Evolutionary conservation across 257 asterid genomes (phyloP).

Genomic region (Apocynum venetum): DNA sequence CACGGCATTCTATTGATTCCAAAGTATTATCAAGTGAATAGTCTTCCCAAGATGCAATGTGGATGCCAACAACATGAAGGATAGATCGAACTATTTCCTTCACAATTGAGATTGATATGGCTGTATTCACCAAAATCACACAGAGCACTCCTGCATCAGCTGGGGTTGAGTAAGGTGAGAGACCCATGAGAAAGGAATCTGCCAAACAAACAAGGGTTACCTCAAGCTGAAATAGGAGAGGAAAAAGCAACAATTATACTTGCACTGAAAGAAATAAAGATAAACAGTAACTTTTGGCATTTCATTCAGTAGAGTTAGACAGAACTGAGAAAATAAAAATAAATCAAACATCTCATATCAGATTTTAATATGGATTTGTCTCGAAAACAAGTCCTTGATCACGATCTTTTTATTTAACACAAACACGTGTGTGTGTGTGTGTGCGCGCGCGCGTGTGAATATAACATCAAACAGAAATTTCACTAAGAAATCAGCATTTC

Average conservation of each 20-base stretch:
- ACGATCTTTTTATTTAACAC: not conserved
- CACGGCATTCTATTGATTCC: conserved; percentile 38
- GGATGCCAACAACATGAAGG: conserved; percentile 67
- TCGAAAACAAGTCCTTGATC: not conserved
- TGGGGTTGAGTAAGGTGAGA: conserved; percentile 74
- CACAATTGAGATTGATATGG: conserved; percentile 68
- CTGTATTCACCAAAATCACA: conserved; percentile 76
- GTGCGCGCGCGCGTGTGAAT: too few relatives aligned
- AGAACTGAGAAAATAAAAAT: not conserved
- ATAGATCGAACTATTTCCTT: conserved; percentile 70
- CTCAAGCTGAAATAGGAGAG: not conserved
- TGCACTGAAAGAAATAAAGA: not conserved
- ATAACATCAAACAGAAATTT: too few relatives aligned
- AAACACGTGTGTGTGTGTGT: not conserved
- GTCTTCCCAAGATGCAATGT: conserved; percentile 64
- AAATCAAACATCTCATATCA: not conserved
- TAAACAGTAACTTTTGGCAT: not conserved
- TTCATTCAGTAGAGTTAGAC: not conserved
- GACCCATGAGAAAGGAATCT: conserved; percentile 50
- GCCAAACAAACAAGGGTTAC: not conserved
- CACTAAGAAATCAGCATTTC: too few relatives aligned
- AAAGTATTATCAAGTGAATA: conserved; percentile 41
- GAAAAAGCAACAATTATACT: not conserved
- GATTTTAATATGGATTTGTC: not conserved
- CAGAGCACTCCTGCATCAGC: conserved; percentile 87